Conservation (phyloP, 495 filamentous ascomycete genomes). For the Xylaria nigripes region DNA sequence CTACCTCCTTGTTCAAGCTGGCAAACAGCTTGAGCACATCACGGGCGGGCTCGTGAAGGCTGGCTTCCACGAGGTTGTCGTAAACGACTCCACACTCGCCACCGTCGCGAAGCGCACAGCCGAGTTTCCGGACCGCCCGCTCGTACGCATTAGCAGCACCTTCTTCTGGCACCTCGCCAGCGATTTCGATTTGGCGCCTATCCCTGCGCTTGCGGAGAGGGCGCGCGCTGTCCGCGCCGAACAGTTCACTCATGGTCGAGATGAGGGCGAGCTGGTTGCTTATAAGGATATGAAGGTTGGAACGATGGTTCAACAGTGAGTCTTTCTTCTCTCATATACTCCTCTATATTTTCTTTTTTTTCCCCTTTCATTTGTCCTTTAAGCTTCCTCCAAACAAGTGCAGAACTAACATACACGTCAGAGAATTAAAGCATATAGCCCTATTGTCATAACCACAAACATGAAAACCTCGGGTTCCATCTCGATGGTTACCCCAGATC, state of each 20-base stretch:
- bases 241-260: constrained; percentile 34
- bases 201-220: constrained; percentile 29
- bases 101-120: constrained; percentile 27
- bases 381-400: background rate
- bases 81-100: constrained; percentile 36
- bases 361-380: background rate
- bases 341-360: background rate
- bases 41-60: constrained; percentile 46
- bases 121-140: constrained; percentile 34
- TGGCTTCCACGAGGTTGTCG: constrained; percentile 47
- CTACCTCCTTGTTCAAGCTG: constrained; percentile 44
- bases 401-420: constrained; percentile 4
- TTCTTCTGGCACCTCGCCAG: constrained; percentile 45
- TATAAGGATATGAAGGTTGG: constrained; percentile 41
- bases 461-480: too few species aligned
- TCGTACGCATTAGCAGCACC: constrained; percentile 40
- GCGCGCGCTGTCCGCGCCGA: constrained; percentile 32
- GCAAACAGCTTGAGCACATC: constrained; percentile 47
- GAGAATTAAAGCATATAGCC: constrained; percentile 20
- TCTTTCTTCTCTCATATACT: constrained; percentile 5
- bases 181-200: constrained; percentile 38
- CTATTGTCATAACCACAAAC: constrained; percentile 7
- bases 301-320: constrained; percentile 39
- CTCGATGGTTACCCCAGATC: too few species aligned
- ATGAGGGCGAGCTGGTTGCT: constrained; percentile 37